phyloP scores from a whole-genome alignment of 2,329 filamentous ascomycete species.

The Calonectria pseudoturangicola region DNA sequence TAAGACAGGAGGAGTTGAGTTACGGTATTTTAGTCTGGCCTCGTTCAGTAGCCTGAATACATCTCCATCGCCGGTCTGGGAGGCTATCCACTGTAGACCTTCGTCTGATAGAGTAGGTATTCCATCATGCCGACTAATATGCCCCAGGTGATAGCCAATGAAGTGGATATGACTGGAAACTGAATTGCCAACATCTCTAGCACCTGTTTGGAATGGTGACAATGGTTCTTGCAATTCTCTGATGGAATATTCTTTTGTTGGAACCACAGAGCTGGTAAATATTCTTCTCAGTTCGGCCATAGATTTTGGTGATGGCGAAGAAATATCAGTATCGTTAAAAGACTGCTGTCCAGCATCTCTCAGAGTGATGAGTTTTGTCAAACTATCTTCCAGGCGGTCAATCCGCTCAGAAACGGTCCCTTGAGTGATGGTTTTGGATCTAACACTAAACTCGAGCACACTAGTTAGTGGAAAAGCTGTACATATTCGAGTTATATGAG shows the following conservation, averaged over 20 bases:
- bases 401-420: neutral
- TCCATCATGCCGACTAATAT: neutral
- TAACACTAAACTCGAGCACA: neutral
- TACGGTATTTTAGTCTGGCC: neutral
- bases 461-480: neutral
- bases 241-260: neutral
- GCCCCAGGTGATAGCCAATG: neutral
- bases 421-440: neutral
- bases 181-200: neutral
- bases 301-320: neutral
- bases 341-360: neutral
- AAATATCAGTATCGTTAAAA: neutral
- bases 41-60: neutral
- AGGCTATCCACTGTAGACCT: neutral
- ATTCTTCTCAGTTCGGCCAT: neutral
- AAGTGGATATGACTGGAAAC: neutral
- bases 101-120: neutral
- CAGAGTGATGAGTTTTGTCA: neutral
- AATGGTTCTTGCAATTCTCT: neutral
- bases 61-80: neutral
- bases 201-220: neutral
- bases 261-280: neutral
- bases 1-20: neutral
- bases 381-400: neutral
- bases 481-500: too few species aligned